These are phyloP conservation scores for Phytopythium ostracodes DNA, from an alignment of 352 stramenopile genomes.

Conservation along the genomic window DNA sequence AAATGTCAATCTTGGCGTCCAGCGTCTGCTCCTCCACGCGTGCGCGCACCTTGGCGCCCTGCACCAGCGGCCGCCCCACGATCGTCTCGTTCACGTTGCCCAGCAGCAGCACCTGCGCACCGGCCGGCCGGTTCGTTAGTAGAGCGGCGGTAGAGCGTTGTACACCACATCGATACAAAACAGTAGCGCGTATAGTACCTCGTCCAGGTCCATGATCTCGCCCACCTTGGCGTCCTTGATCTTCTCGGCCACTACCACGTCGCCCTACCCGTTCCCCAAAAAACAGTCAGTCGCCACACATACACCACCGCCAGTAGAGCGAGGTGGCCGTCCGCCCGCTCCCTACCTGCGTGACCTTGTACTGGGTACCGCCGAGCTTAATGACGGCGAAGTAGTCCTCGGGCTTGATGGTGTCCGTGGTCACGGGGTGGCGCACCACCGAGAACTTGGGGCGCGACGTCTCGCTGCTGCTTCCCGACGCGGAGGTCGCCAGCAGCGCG, in stretches of 20 bases:
- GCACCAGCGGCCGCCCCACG: slow-evolving; percentile 64
- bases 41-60: slow-evolving; percentile 66
- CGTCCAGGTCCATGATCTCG: slow-evolving; percentile 76
- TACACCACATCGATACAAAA: too few relatives aligned
- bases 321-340: rapidly evolving
- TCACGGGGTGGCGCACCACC: slow-evolving; percentile 77
- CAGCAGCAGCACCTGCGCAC: slow-evolving; percentile 48
- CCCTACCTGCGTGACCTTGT: slow-evolving; percentile 76
- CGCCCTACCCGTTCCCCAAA: slow-evolving; percentile 29
- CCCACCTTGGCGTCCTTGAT: slow-evolving; percentile 84
- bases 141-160: background rate
- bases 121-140: background rate
- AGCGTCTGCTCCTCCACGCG: slow-evolving; percentile 86
- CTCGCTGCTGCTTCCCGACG: slow-evolving; percentile 9
- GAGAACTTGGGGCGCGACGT: slow-evolving; percentile 43
- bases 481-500: slow-evolving; percentile 17
- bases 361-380: slow-evolving; percentile 82
- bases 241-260: slow-evolving; percentile 83
- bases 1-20: slow-evolving; percentile 87
- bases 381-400: slow-evolving; percentile 83
- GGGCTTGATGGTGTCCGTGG: slow-evolving; percentile 51
- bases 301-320: background rate
- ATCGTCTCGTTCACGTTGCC: slow-evolving; percentile 85
- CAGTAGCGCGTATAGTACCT: too few relatives aligned
- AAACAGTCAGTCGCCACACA: too few relatives aligned